phyloP scores from a whole-genome alignment of 2,329 filamentous ascomycete genomes.

The Colletotrichum tropicicola region DNA sequence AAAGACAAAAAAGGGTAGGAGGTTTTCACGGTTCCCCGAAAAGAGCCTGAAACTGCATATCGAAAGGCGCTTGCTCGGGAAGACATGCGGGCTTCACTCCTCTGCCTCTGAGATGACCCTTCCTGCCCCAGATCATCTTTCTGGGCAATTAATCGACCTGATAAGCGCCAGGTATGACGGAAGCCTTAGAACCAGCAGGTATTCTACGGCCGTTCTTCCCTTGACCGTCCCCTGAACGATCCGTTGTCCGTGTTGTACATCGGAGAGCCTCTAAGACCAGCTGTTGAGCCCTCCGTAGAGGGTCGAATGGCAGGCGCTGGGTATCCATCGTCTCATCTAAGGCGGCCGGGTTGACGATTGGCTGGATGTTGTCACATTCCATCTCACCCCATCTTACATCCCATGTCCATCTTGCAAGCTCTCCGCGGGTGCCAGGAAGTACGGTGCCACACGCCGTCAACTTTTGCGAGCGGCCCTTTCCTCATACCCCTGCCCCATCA shows the following conservation, averaged over 20 bases:
- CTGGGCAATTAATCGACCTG: constrained; percentile 11
- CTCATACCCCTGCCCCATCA: constrained; percentile 14
- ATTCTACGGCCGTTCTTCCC: constrained; percentile 12
- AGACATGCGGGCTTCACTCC: constrained; percentile 3
- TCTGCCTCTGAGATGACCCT: not conserved
- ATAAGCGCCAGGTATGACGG: constrained; percentile 22
- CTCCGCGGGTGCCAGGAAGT: constrained; percentile 14
- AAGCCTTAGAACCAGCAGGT: not conserved
- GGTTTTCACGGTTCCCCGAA: constrained; percentile 2
- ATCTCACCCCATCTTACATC: constrained; percentile 28
- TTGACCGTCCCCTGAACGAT: constrained; percentile 16
- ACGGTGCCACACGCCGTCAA: constrained; percentile 19
- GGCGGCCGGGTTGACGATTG: constrained; percentile 18
- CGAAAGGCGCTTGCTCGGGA: constrained; percentile 20
- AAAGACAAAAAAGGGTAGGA: not conserved
- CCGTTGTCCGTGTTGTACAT: constrained; percentile 22
- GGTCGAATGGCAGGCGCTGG: constrained; percentile 14
- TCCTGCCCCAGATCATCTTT: constrained; percentile 11
- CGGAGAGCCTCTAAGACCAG: constrained; percentile 13
- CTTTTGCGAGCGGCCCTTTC: constrained; percentile 16
- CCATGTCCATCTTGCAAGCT: constrained; percentile 24
- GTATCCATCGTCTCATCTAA: constrained; percentile 28
- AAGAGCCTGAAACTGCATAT: constrained; percentile 29
- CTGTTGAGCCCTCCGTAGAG: constrained; percentile 7
- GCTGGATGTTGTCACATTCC: constrained; percentile 22